Evolutionary conservation across 2,329 filamentous ascomycete species (phyloP).

Genomic region (Ceratocystis harringtonii): DNA sequence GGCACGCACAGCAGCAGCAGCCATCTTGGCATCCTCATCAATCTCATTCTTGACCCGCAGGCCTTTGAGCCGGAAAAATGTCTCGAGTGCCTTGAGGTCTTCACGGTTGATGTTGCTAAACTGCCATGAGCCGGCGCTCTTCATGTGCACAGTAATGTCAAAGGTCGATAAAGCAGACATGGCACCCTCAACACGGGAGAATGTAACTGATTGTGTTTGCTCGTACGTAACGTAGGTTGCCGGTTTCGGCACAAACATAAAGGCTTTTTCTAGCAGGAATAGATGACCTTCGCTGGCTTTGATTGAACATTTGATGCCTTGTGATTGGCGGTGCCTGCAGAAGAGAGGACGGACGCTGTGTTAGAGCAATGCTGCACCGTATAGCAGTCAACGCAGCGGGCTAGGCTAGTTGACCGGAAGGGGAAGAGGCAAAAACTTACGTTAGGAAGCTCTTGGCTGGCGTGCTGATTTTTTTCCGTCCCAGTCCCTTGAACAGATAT

Average conservation of each 20-base stretch:
- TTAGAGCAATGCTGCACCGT: constrained; percentile 1
- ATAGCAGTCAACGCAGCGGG: not conserved
- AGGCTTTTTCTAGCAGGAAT: constrained; percentile 93
- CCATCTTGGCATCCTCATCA: constrained; percentile 70
- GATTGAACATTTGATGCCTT: constrained; percentile 98
- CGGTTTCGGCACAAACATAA: constrained; percentile 98
- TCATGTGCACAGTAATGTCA: constrained; percentile 87
- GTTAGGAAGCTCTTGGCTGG: constrained; percentile 89
- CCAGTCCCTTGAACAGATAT: constrained; percentile 86
- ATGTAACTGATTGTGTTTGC: constrained; percentile 78
- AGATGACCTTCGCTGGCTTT: constrained; percentile 97
- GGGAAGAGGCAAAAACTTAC: constrained; percentile 26
- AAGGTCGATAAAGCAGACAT: constrained; percentile 91
- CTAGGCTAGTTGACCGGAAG: no score
- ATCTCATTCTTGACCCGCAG: constrained; percentile 98
- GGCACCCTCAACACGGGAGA: constrained; percentile 88
- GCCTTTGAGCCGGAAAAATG: constrained; percentile 92
- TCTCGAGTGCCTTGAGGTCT: constrained; percentile 90
- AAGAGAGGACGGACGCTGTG: constrained; percentile 17
- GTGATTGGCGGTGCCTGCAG: constrained; percentile 68
- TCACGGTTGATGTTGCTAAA: constrained; percentile 99
- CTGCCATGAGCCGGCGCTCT: constrained; percentile 71
- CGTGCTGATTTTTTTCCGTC: constrained; percentile 86
- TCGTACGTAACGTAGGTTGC: constrained; percentile 96
- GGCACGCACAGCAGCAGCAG: constrained; percentile 70